phyloP scores from a whole-genome alignment of 2,329 filamentous ascomycete genomes.

The Chaetomiaceae sp. region DNA sequence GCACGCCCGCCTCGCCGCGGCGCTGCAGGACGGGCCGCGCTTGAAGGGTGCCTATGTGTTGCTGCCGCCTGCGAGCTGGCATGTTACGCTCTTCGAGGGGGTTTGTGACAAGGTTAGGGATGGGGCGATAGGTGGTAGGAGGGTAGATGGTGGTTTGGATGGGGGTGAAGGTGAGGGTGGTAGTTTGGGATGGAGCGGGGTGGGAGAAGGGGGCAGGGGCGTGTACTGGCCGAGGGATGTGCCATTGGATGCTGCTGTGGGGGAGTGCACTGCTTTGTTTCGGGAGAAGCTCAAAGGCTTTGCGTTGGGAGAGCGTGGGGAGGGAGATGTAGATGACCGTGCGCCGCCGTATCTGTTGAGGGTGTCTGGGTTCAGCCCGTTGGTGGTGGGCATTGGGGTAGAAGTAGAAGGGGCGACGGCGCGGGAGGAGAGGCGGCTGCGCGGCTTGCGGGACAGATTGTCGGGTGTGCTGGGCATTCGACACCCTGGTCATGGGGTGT shows the following conservation, averaged over 20 bases:
- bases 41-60: not conserved
- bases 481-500: conserved; percentile 18
- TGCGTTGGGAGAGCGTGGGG: conserved; percentile 9
- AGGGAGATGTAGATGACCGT: not conserved
- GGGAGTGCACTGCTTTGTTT: conserved; percentile 16
- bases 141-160: too few relatives aligned
- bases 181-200: too few relatives aligned
- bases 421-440: conserved; percentile 15
- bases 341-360: conserved; percentile 19
- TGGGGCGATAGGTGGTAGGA: too few relatives aligned
- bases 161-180: too few relatives aligned
- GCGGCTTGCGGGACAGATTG: conserved; percentile 20
- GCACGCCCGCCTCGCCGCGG: conserved; percentile 21
- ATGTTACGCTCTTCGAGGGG: conserved; percentile 28
- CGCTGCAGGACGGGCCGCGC: too few relatives aligned
- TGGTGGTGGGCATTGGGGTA: conserved; percentile 19
- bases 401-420: conserved; percentile 7
- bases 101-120: conserved; percentile 22
- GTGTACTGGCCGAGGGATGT: conserved; percentile 22
- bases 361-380: conserved; percentile 17
- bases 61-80: conserved; percentile 19
- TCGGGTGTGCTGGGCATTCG: conserved; percentile 17
- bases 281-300: conserved; percentile 16
- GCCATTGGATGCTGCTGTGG: conserved; percentile 10
- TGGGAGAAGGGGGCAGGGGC: not conserved